Percentiles rank a stretch among this genome's conserved stretches.
phyloP scores from a whole-genome alignment of 2,329 filamentous ascomycete species.

The Ramularia collo-cygni region DNA sequence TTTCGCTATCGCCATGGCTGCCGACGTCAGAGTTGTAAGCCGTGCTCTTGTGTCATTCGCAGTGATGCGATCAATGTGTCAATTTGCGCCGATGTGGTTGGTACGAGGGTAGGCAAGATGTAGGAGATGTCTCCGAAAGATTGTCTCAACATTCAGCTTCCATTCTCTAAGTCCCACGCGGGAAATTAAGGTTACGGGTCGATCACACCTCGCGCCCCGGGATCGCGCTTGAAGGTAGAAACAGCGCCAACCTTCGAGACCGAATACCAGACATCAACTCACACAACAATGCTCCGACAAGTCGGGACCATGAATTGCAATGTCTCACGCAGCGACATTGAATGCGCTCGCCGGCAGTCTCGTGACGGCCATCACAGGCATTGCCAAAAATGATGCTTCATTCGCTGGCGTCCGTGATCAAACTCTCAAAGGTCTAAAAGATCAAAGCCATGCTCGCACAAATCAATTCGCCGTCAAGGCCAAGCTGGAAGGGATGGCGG shows the following conservation, averaged over 20 bases:
- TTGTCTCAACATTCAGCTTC: too few relatives aligned
- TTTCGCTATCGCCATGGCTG: constrained; percentile 73
- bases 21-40: too few relatives aligned
- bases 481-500: constrained; percentile 53
- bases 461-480: constrained; percentile 44
- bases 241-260: not conserved
- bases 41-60: not conserved
- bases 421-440: constrained; percentile 34
- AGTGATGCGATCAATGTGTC: too few relatives aligned
- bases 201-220: too few relatives aligned
- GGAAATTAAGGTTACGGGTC: too few relatives aligned
- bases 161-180: too few relatives aligned
- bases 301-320: constrained; percentile 34
- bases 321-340: constrained; percentile 65
- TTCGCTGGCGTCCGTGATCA: constrained; percentile 35
- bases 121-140: too few relatives aligned
- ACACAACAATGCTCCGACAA: too few relatives aligned
- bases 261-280: not conserved
- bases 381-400: constrained; percentile 22
- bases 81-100: too few relatives aligned
- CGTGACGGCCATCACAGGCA: constrained; percentile 56
- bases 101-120: too few relatives aligned
- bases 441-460: constrained; percentile 38
- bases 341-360: constrained; percentile 63
- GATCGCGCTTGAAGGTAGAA: not conserved